Evolutionary conservation across 345 rosid species (phyloP).

Genomic region (Gossypium rotundifolium): DNA sequence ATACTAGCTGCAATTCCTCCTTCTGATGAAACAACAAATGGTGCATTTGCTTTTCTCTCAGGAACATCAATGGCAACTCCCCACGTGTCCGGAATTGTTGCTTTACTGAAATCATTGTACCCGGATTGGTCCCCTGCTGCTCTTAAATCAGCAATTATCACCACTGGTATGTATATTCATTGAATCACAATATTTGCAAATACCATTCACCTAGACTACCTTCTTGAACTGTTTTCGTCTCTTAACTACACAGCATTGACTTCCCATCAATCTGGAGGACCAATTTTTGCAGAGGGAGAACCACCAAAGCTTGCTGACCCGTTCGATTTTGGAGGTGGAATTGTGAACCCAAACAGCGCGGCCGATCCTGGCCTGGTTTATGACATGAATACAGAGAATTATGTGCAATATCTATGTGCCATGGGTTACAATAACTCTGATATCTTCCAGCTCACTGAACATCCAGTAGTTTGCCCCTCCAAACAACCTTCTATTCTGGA

Average conservation of each 20-base stretch:
- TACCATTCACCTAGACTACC: not conserved
- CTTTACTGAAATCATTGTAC: conserved; percentile 9
- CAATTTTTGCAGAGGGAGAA: conserved; percentile 11
- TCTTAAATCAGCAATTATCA: conserved; percentile 11
- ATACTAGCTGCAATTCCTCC: conserved; percentile 9
- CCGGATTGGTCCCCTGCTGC: conserved; percentile 8
- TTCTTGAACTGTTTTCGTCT: not conserved
- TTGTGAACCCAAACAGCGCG: conserved; percentile 1
- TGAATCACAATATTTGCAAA: not conserved
- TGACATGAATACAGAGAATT: not conserved
- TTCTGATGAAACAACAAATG: not conserved
- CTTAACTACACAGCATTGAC: not conserved
- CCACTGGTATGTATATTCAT: not conserved
- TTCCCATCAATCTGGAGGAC: conserved; percentile 7
- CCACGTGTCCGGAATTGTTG: conserved; percentile 12
- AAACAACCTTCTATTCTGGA: conserved; percentile 5
- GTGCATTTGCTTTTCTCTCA: conserved; percentile 3
- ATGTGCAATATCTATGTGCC: conserved; percentile 8
- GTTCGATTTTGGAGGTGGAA: conserved; percentile 16
- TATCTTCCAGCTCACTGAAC: conserved; percentile 5
- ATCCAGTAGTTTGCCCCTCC: conserved; percentile 6
- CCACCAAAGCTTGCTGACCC: conserved; percentile 10
- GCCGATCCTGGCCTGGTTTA: conserved; percentile 14
- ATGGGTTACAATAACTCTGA: conserved; percentile 5
- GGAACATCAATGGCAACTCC: conserved; percentile 14